A percentile compares a stretch with the other conserved stretches of the same genome.
Evolutionary conservation across 2,329 filamentous ascomycete species (phyloP).

Genomic region (Fusarium sulawesiense): DNA sequence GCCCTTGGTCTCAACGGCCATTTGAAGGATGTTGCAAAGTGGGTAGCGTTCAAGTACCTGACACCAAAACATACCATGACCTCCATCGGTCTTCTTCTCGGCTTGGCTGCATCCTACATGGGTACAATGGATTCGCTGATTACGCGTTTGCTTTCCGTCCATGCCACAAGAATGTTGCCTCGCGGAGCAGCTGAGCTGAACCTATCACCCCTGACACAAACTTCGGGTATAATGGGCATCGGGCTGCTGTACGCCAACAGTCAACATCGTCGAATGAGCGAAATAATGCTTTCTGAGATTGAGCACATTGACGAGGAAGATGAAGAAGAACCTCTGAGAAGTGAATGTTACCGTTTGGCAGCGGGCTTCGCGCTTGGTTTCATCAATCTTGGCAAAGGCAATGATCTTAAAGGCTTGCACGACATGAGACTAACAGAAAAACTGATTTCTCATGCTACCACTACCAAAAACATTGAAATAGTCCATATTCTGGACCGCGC

Average conservation of each 20-base stretch:
- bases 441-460: conserved; percentile 84
- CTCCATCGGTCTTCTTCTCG: conserved; percentile 92
- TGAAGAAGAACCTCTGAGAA: conserved; percentile 85
- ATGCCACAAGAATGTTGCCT: conserved; percentile 94
- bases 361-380: conserved; percentile 93
- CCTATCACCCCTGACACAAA: conserved; percentile 91
- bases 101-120: conserved; percentile 91
- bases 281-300: conserved; percentile 98
- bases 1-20: conserved; percentile 94
- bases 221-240: conserved; percentile 96
- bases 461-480: conserved; percentile 89
- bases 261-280: conserved; percentile 97
- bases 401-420: conserved; percentile 86
- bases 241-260: conserved; percentile 94
- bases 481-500: conserved; percentile 94
- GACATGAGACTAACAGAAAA: conserved; percentile 95
- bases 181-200: conserved; percentile 94
- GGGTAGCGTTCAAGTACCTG: conserved; percentile 99
- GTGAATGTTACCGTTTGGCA: conserved; percentile 95
- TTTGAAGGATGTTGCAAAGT: conserved; percentile 93
- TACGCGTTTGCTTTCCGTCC: conserved; percentile 91
- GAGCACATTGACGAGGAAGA: conserved; percentile 84
- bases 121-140: conserved; percentile 98
- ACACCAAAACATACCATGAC: conserved; percentile 99
- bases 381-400: conserved; percentile 93